These are phyloP conservation scores for Boletus rufocinnamomeus DNA, from an alignment of 768 basidiomycete genomes.

Conservation along the genomic window DNA sequence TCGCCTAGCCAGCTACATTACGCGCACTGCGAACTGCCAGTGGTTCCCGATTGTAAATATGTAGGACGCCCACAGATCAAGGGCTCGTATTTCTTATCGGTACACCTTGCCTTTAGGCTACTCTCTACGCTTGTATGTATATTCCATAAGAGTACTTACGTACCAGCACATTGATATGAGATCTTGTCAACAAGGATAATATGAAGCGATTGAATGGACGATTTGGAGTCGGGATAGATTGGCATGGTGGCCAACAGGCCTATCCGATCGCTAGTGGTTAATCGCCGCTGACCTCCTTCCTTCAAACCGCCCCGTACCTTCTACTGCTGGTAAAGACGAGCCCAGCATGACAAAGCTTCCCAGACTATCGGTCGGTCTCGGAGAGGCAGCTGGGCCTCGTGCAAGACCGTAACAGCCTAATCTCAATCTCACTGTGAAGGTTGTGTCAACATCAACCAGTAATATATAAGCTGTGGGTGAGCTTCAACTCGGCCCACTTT, in stretches of 20 bases:
- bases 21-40: no score
- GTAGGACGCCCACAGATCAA: not conserved
- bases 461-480: constrained; percentile 10
- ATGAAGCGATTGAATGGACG: not conserved
- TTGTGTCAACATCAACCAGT: constrained; percentile 10
- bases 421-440: constrained; percentile 1
- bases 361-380: constrained; percentile 14
- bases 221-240: not conserved
- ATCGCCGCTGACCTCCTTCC: not conserved
- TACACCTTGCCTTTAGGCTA: not conserved
- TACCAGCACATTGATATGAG: not conserved
- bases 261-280: not conserved
- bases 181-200: not conserved
- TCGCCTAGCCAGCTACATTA: not conserved
- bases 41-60: no score
- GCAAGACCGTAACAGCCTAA: constrained; percentile 5
- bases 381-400: not conserved
- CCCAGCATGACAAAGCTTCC: constrained; percentile 7
- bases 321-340: not conserved
- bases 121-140: not conserved
- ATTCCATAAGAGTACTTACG: not conserved
- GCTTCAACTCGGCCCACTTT: not conserved
- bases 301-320: not conserved
- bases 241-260: not conserved
- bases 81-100: not conserved